These are phyloP conservation scores for Pythium myriotylum DNA, from an alignment of 352 stramenopile genomes.

Conservation along the genomic window DNA sequence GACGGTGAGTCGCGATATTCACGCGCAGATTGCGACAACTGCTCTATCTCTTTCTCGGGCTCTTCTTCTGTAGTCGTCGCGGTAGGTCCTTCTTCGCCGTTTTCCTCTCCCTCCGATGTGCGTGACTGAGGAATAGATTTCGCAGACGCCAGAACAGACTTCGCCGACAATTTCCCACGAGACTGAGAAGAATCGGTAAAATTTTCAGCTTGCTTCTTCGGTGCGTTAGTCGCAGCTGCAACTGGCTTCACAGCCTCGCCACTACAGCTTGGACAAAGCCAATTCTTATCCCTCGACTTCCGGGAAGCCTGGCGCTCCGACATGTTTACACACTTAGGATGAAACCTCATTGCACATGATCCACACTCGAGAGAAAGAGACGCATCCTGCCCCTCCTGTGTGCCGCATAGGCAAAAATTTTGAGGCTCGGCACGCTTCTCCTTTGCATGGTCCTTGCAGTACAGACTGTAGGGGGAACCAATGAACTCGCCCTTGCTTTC, in stretches of 20 bases:
- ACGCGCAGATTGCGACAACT: background rate
- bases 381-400: slow-evolving; percentile 44
- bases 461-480: slow-evolving; percentile 69
- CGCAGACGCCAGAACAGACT: too few species aligned
- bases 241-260: slow-evolving; percentile 23
- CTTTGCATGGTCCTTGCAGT: slow-evolving; percentile 65
- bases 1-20: slow-evolving; percentile 1
- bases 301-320: slow-evolving; percentile 62
- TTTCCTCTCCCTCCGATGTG: background rate
- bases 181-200: background rate
- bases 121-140: background rate
- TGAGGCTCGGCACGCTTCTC: slow-evolving; percentile 43
- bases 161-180: slow-evolving; percentile 1
- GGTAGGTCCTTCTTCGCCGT: background rate
- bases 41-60: background rate
- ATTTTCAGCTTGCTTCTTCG: slow-evolving; percentile 1
- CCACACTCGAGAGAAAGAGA: slow-evolving; percentile 60
- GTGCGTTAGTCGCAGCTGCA: background rate
- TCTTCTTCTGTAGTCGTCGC: background rate
- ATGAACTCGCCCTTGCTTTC: slow-evolving; percentile 76
- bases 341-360: slow-evolving; percentile 68
- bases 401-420: slow-evolving; percentile 53
- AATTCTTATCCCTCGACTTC: slow-evolving; percentile 54
- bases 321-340: slow-evolving; percentile 84
- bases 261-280: slow-evolving; percentile 40